phyloP scores from a whole-genome alignment of 129 eudicot species.

The Chrysanthemum makinoi region DNA sequence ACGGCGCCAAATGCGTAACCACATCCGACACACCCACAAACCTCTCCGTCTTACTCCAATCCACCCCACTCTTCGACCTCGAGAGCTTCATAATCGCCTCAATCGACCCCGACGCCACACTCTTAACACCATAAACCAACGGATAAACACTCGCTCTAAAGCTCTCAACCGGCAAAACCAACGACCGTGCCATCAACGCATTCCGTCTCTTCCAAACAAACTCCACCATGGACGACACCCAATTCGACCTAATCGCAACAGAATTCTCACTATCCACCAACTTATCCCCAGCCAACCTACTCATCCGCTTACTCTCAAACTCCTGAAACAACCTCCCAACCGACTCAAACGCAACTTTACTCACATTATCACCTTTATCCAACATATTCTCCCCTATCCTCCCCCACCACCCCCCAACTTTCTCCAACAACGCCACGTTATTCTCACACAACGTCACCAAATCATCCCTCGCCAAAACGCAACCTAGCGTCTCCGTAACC shows the following conservation, averaged over 20 bases:
- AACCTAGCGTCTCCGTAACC: conserved; percentile 87
- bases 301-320: conserved; percentile 87
- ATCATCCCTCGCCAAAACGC: conserved; percentile 85
- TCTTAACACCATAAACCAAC: conserved; percentile 84
- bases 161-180: conserved; percentile 82
- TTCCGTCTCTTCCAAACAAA: conserved; percentile 81
- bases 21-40: conserved; percentile 95
- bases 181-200: conserved; percentile 71
- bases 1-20: conserved; percentile 91
- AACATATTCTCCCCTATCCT: conserved; percentile 88
- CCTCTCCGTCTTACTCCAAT: conserved; percentile 66
- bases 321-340: conserved; percentile 95
- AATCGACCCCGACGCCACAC: conserved; percentile 87
- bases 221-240: conserved; percentile 91
- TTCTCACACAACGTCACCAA: conserved; percentile 85
- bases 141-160: conserved; percentile 84
- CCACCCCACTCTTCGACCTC: conserved; percentile 53
- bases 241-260: conserved; percentile 86
- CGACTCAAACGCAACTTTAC: conserved; percentile 87
- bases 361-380: conserved; percentile 71
- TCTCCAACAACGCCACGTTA: conserved; percentile 70
- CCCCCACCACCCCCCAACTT: conserved; percentile 86
- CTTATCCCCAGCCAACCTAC: conserved; percentile 93
- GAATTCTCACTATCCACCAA: conserved; percentile 94
- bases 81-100: conserved; percentile 79